Evolutionary conservation across 2,329 filamentous ascomycete genomes (phyloP).

Genomic region (Pyrenochaeta sp.): DNA sequence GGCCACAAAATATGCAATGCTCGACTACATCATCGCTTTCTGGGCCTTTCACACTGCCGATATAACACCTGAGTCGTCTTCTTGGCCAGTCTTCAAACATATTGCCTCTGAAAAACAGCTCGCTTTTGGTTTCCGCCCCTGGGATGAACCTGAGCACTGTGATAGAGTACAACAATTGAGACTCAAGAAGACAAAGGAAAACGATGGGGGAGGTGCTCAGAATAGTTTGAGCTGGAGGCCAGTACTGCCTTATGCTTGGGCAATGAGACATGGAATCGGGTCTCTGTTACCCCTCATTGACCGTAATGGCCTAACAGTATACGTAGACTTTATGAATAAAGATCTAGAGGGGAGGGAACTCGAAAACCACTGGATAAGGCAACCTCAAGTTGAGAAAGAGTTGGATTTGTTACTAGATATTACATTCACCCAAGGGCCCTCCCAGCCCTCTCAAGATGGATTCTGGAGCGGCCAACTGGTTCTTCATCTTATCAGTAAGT

Average conservation of each 20-base stretch:
- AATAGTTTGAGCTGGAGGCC: neutral
- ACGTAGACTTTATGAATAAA: neutral
- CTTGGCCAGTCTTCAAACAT: neutral
- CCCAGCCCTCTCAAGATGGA: neutral
- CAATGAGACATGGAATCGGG: neutral
- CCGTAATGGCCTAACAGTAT: neutral
- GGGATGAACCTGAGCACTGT: neutral
- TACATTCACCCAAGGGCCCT: too few relatives aligned
- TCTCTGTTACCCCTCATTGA: neutral
- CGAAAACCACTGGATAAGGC: too few relatives aligned
- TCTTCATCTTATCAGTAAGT: neutral
- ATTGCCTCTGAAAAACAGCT: neutral
- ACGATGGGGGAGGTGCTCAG: too few relatives aligned
- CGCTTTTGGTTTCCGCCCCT: neutral
- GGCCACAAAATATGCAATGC: neutral
- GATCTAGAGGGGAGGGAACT: too few relatives aligned
- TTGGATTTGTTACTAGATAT: neutral
- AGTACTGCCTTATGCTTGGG: neutral
- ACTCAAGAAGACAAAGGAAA: neutral
- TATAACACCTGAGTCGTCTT: neutral
- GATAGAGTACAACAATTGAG: neutral
- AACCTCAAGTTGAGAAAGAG: too few relatives aligned
- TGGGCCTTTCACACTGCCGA: neutral
- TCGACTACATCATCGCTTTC: constrained; percentile 1
- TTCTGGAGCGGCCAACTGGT: neutral